Evolutionary conservation across 805 yeast species (phyloP).

Genomic region (Wickerhamomyces xylosicus): DNA sequence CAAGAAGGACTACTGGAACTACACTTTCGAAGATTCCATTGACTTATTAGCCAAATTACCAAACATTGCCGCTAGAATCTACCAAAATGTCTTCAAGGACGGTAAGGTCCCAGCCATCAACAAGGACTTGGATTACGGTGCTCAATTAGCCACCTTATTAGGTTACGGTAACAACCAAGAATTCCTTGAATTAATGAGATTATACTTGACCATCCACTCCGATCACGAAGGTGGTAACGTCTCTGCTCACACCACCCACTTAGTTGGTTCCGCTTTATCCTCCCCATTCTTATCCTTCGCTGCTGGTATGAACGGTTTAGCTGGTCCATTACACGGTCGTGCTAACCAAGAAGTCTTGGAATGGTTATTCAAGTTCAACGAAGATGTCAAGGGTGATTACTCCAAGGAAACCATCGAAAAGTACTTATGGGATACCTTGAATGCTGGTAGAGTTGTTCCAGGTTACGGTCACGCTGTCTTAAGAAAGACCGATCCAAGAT

Average conservation of each 20-base stretch:
- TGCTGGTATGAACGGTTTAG: slow-evolving; percentile 78
- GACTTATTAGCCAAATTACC: slow-evolving; percentile 78
- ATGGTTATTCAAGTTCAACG: slow-evolving; percentile 63
- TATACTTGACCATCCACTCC: slow-evolving; percentile 72
- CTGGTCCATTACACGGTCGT: slow-evolving; percentile 84
- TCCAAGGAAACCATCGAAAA: slow-evolving; percentile 60
- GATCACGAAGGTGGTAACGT: slow-evolving; percentile 91
- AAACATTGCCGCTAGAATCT: slow-evolving; percentile 70
- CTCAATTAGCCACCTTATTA: slow-evolving; percentile 48
- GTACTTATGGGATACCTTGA: slow-evolving; percentile 70
- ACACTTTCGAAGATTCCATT: slow-evolving; percentile 71
- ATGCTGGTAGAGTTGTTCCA: slow-evolving; percentile 78
- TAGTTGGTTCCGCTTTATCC: slow-evolving; percentile 75
- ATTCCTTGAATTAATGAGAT: slow-evolving; percentile 70
- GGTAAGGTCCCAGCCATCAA: slow-evolving; percentile 52
- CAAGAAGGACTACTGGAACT: slow-evolving; percentile 79
- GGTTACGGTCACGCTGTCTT: slow-evolving; percentile 86
- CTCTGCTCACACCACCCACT: slow-evolving; percentile 78
- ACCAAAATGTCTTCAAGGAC: slow-evolving; percentile 77
- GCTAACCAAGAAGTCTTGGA: slow-evolving; percentile 83
- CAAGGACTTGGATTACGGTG: slow-evolving; percentile 53
- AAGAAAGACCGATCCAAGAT: slow-evolving; percentile 85
- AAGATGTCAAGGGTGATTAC: slow-evolving; percentile 51
- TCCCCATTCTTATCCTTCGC: slow-evolving; percentile 72
- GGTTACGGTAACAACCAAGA: slow-evolving; percentile 52